Base-by-base conservation (phyloP, 2,329 filamentous ascomycete species). In the Ophiocordyceps camponoti-floridani region DNA sequence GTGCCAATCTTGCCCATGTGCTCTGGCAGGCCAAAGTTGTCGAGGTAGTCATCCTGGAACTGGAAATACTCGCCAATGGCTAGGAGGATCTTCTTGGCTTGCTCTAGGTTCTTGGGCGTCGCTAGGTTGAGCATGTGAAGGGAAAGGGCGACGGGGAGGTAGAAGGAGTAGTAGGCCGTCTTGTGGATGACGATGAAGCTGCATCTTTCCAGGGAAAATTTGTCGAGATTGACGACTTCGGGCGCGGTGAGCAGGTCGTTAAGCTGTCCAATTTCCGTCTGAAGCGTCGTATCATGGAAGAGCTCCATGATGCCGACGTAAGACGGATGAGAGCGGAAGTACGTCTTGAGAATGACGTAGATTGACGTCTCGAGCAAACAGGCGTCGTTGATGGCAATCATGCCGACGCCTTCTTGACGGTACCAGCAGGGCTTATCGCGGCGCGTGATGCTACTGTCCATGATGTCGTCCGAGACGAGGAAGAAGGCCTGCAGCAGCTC, bases 41-140 rank as follows among this genome's bases (percentile, higher is more conserved):
- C 91, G 44, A 98, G 84, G 69, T 91, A 98, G 70, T 98, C 91
- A 63, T 98, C 91, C 67, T 98, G 91, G 51, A 94, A 77, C 68
- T 98, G 91, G 76, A 98, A 98, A 73, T 98, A 98, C 69, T 96
- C 88, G 58, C 91, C 91, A 62, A 96, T 84, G 19, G 89, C 88
- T 52, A 98, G 94, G 48, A 98, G 78, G 58, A 98, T 95, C 52
- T 88, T 79, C 62, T 91, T 77, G 41, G 86, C 82, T 58, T 84
- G 82, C 67, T 89, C 82, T 48, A 98, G 78, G 70, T 95, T 96
- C 66, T 83, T 77, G 27, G 81, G 77, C 9, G 86, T 91, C 19
- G 89, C 91, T 48, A 88, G 72, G 58, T 86, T 80, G 53, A 88
- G 77, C 66, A 87, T 82, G 70, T 89, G 72, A 55, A 98, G 73